Base-by-base conservation (phyloP, 805 yeast genomes). In the Schwanniomyces vanrijiae region DNA sequence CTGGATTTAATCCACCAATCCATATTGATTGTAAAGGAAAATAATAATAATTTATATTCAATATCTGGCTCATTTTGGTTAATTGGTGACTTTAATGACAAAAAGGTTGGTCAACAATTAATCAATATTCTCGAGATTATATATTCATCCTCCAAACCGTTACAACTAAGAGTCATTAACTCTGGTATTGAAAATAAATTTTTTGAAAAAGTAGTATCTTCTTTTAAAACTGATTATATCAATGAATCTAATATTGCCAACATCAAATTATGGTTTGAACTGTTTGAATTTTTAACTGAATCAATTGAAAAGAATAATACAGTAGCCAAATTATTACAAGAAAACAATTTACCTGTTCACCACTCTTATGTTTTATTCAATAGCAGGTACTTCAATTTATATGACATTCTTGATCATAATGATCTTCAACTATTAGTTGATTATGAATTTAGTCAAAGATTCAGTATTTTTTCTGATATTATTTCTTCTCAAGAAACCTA, bases 31-130 rank as follows among this genome's bases (percentile, higher is more conserved):
- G 56, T 40, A 33, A 54, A 52, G 11, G 39, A 46, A 21, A 42
- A 42, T 11, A 59, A 58, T 4, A 60, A 82, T n/a, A 62, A 77
- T 3, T 34, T 37, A 13, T 6, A 10, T 5, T 18, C n/a, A 4
- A 3, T 10, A 11, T 86, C 92, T 0, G 78, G 61, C 3, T 56
- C 68, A 0, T 59, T 83, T 7, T 82, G 89, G 64, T 53, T 86
- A 9, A 70, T 83, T 44, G 94, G 88, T 31, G 80, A 83, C 55
- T 76, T 84, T 47, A 64, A 69, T 22, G 56, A 71, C 2, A 25
- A 52, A 2, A 39, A 57, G 4, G 66, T 77, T 6, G 54, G 76
- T 24, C 50, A 64, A 4, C 88, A 85, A 58, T 56, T 86, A 8
- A 43, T 62, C 18, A 67, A 67, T 26, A 49, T 76, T 0, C 51